phyloP scores from a whole-genome alignment of 2,329 filamentous ascomycete genomes.

The Cercospora zeina region DNA sequence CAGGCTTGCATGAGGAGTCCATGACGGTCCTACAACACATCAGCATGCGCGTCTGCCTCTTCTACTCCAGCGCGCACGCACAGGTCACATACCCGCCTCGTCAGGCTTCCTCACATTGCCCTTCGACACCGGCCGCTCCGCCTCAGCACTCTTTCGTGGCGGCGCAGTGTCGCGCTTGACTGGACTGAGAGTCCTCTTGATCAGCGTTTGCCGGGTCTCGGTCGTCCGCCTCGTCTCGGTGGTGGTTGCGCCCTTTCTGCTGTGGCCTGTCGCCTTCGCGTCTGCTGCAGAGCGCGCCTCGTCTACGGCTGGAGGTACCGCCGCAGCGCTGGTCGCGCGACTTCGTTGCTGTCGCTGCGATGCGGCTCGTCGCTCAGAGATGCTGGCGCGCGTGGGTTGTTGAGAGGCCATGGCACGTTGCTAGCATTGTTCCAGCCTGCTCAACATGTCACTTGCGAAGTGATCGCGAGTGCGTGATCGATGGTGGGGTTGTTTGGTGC shows the following conservation, averaged over 20 bases:
- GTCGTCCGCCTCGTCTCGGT: slow-evolving; percentile 28
- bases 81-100: slow-evolving; percentile 29
- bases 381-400: slow-evolving; percentile 32
- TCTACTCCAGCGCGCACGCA: slow-evolving; percentile 17
- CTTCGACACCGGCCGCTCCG: slow-evolving; percentile 26
- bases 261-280: slow-evolving; percentile 23
- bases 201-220: slow-evolving; percentile 26
- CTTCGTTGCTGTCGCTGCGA: slow-evolving; percentile 34
- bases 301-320: slow-evolving; percentile 23
- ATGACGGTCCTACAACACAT: slow-evolving; percentile 48
- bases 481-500: slow-evolving; percentile 15
- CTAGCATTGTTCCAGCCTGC: slow-evolving; percentile 19
- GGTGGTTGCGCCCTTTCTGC: slow-evolving; percentile 25
- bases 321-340: slow-evolving; percentile 31
- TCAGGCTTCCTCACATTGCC: slow-evolving; percentile 21
- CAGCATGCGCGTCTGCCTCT: slow-evolving; percentile 13
- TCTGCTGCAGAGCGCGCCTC: slow-evolving; percentile 22
- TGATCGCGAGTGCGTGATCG: neutral
- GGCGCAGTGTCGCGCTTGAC: slow-evolving; percentile 25
- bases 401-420: slow-evolving; percentile 32
- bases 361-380: slow-evolving; percentile 35
- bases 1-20: slow-evolving; percentile 78
- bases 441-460: slow-evolving; percentile 1
- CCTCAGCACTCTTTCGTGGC: slow-evolving; percentile 25
- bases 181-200: slow-evolving; percentile 28